These are phyloP conservation scores for Beauveria bassiana DNA, from an alignment of 2,329 filamentous ascomycete genomes.

Conservation along the genomic window DNA sequence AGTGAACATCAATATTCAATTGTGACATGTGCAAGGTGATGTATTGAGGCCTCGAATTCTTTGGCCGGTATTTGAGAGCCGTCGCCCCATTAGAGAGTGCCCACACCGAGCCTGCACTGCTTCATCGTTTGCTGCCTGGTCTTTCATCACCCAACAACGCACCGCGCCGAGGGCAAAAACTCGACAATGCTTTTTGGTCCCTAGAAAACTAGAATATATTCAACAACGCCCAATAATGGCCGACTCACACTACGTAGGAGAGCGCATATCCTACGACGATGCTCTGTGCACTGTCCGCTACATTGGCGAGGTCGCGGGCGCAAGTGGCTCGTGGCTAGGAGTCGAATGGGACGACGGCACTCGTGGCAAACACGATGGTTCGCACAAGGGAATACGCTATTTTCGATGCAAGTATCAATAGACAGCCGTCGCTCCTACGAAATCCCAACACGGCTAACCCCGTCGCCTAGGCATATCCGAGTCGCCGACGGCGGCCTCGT, in stretches of 20 bases:
- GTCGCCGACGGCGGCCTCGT: constrained; percentile 69
- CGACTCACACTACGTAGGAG: constrained; percentile 45
- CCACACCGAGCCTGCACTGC: not conserved
- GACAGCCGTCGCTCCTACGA: not conserved
- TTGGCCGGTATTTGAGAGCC: not conserved
- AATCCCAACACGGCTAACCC: not conserved
- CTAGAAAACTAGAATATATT: not conserved
- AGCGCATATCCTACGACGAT: constrained; percentile 72
- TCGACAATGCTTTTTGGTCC: not conserved
- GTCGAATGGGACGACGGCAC: constrained; percentile 91
- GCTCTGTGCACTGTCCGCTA: constrained; percentile 80
- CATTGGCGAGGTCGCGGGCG: constrained; percentile 67
- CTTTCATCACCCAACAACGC: constrained; percentile 1
- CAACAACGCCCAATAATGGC: constrained; percentile 27
- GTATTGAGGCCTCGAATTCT: not conserved
- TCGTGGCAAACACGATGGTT: constrained; percentile 85
- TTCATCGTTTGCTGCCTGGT: constrained; percentile 13
- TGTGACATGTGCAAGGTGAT: not conserved
- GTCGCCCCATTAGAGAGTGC: not conserved
- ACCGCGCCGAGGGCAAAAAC: not conserved
- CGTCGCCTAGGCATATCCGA: constrained; percentile 46
- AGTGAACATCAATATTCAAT: not conserved
- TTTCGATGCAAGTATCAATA: constrained; percentile 60
- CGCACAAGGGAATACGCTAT: constrained; percentile 69
- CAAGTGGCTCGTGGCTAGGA: constrained; percentile 76